Evolutionary conservation across 2,329 filamentous ascomycete genomes (phyloP).

Genomic region (Didymosphaeria variabile): DNA sequence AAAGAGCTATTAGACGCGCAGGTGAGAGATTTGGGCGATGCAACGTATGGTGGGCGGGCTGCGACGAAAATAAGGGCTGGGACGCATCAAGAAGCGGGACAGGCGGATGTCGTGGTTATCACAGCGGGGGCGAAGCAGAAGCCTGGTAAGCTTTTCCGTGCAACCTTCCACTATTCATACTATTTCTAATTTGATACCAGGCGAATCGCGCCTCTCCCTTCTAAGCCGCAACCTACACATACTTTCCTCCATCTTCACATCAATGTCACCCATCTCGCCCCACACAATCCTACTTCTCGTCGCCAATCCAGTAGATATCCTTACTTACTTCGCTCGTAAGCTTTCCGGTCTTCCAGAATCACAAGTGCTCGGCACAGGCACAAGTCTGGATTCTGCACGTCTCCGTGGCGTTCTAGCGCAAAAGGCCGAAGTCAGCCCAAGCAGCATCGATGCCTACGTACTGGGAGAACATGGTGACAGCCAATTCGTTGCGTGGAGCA

Average conservation of each 20-base stretch:
- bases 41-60: slow-evolving; percentile 56
- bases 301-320: slow-evolving; percentile 64
- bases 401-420: slow-evolving; percentile 57
- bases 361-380: slow-evolving; percentile 64
- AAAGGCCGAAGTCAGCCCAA: slow-evolving; percentile 50
- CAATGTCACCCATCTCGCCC: slow-evolving; percentile 59
- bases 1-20: slow-evolving; percentile 58
- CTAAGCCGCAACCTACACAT: slow-evolving; percentile 61
- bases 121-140: slow-evolving; percentile 64
- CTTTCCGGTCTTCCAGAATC: slow-evolving; percentile 58
- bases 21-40: slow-evolving; percentile 63
- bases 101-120: slow-evolving; percentile 64
- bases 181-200: slow-evolving; percentile 24
- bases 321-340: slow-evolving; percentile 61
- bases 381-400: slow-evolving; percentile 62
- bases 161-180: background rate
- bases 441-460: slow-evolving; percentile 55
- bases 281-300: slow-evolving; percentile 62
- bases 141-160: slow-evolving; percentile 36
- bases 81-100: slow-evolving; percentile 59
- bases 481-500: slow-evolving; percentile 60
- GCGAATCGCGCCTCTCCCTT: slow-evolving; percentile 57
- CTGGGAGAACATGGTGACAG: slow-evolving; percentile 61
- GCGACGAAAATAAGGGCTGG: slow-evolving; percentile 57
- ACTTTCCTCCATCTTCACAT: slow-evolving; percentile 56